Conservation (phyloP, 768 basidiomycete genomes). For the Rhizopogon vinicolor region DNA sequence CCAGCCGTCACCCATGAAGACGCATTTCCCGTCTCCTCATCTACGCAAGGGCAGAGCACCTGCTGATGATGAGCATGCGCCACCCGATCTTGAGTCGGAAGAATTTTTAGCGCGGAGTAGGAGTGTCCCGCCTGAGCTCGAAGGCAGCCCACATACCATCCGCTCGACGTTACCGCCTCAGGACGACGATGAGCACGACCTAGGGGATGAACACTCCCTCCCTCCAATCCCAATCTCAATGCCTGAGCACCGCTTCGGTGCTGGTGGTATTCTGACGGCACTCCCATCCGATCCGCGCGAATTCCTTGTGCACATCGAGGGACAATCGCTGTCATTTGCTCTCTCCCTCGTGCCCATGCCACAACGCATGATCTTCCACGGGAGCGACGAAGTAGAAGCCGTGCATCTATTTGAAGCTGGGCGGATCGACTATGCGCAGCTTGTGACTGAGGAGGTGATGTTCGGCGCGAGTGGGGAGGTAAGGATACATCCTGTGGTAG, state of each 20-base stretch:
- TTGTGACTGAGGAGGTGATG: slow-evolving; percentile 54
- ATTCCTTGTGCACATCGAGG: slow-evolving; percentile 64
- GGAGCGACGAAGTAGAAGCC: slow-evolving; percentile 48
- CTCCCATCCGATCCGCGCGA: slow-evolving; percentile 55
- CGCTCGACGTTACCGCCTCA: slow-evolving; percentile 14
- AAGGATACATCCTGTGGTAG: slow-evolving; percentile 37
- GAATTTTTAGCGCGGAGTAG: slow-evolving; percentile 40
- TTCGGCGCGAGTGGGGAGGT: neutral
- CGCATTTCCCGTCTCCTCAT: slow-evolving; percentile 33
- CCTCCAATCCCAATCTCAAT: neutral
- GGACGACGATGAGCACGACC: slow-evolving; percentile 17
- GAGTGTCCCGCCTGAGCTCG: slow-evolving; percentile 53
- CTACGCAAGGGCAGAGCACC: slow-evolving; percentile 11
- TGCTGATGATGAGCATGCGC: slow-evolving; percentile 3
- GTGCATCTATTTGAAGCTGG: slow-evolving; percentile 53
- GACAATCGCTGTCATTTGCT: slow-evolving; percentile 61
- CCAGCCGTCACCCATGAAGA: slow-evolving; percentile 63
- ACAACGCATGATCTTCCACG: slow-evolving; percentile 21
- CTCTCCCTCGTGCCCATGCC: slow-evolving; percentile 53
- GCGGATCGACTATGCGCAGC: slow-evolving; percentile 57
- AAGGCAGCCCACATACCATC: slow-evolving; percentile 35
- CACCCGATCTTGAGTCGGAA: slow-evolving; percentile 11
- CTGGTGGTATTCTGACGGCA: slow-evolving; percentile 53
- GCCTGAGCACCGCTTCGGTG: slow-evolving; percentile 31
- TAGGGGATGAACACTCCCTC: slow-evolving; percentile 10